These are phyloP conservation scores for Monosporascus sp. DNA, from an alignment of 2,329 filamentous ascomycete genomes.

Conservation along the genomic window DNA sequence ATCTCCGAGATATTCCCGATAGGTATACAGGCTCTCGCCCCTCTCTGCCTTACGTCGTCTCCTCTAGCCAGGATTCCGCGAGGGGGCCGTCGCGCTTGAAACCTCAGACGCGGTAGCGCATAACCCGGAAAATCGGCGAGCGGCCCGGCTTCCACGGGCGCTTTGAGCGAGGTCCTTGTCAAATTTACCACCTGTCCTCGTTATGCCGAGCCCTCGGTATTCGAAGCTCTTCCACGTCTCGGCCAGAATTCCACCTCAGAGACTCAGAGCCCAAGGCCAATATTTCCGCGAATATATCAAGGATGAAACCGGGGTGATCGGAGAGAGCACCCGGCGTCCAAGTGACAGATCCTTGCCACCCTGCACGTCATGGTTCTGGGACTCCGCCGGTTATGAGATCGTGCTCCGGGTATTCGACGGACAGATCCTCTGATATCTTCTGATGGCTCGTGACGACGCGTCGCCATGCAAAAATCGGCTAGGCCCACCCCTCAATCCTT, in stretches of 20 bases:
- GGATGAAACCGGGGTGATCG: background rate
- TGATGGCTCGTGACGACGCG: background rate
- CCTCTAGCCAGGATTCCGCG: constrained; percentile 34
- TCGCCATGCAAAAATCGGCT: background rate
- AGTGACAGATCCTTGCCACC: background rate
- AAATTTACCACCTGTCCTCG: background rate
- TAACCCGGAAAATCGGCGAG: constrained; percentile 31
- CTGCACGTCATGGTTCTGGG: background rate
- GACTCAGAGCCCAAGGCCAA: background rate
- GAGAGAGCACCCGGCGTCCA: background rate
- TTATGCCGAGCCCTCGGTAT: background rate
- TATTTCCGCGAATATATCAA: background rate
- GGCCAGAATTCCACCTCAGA: background rate
- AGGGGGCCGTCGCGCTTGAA: constrained; percentile 14
- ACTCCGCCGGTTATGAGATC: background rate
- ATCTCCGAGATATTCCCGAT: background rate
- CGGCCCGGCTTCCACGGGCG: constrained; percentile 27
- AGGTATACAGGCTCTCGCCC: background rate
- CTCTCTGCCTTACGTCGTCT: constrained; percentile 29
- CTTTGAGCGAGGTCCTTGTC: constrained; percentile 18
- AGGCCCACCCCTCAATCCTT: no score
- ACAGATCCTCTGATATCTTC: background rate
- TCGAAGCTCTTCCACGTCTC: background rate
- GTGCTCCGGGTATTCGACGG: background rate
- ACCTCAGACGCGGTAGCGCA: constrained; percentile 17